Evolutionary conservation across 2,329 filamentous ascomycete species (phyloP).

Genomic region (Alternaria sp.): DNA sequence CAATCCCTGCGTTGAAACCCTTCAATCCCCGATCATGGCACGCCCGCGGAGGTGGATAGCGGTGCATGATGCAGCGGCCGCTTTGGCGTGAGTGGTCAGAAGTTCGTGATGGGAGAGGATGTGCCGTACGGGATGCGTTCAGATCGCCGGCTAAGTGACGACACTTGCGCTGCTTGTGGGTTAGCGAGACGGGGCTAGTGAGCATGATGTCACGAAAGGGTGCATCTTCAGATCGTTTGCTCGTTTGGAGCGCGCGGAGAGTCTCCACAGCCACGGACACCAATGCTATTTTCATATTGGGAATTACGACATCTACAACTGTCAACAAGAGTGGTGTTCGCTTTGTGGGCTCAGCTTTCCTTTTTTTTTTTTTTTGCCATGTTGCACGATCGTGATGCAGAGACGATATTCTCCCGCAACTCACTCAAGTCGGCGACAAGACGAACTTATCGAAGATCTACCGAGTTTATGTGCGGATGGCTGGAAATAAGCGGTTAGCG

Average conservation of each 20-base stretch:
- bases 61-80: background rate
- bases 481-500: background rate
- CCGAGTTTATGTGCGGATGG: background rate
- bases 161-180: background rate
- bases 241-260: too few species aligned
- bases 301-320: too few species aligned
- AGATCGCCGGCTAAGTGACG: background rate
- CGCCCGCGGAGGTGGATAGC: background rate
- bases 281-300: too few species aligned
- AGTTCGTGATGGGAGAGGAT: constrained; percentile 4
- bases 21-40: background rate
- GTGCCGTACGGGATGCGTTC: background rate
- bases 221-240: background rate
- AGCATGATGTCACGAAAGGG: background rate
- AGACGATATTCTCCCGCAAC: background rate
- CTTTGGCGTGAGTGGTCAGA: background rate
- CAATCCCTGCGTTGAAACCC: background rate
- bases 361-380: too few species aligned
- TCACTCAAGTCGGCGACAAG: background rate
- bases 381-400: background rate
- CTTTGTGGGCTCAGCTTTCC: too few species aligned
- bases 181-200: background rate
- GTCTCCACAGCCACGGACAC: too few species aligned
- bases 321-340: too few species aligned
- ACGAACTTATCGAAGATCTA: background rate